Percentiles rank a stretch among this genome's conserved stretches.
Evolutionary conservation across 768 basidiomycete species (phyloP).

Genomic region (Fomitopsis pulvina): DNA sequence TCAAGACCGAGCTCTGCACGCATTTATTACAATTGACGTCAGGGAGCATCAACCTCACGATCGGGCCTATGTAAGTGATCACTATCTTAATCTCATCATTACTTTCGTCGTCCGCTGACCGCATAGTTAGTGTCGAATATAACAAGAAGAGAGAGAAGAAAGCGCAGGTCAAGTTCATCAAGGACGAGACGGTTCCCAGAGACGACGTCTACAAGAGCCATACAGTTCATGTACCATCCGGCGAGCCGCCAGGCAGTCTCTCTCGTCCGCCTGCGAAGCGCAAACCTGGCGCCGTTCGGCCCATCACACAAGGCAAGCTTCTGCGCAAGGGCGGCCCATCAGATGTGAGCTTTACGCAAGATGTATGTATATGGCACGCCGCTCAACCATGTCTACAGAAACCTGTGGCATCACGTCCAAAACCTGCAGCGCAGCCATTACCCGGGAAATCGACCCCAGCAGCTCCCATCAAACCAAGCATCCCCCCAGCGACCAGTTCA

Average conservation of each 20-base stretch:
- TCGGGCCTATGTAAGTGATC: slow-evolving; percentile 67
- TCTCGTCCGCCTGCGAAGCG: slow-evolving; percentile 82
- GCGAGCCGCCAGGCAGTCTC: slow-evolving; percentile 75
- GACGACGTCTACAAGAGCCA: slow-evolving; percentile 94
- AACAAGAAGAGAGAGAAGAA: slow-evolving; percentile 97
- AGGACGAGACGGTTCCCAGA: slow-evolving; percentile 76
- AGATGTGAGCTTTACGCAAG: slow-evolving; percentile 22
- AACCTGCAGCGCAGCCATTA: slow-evolving; percentile 57
- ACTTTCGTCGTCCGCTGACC: slow-evolving; percentile 1
- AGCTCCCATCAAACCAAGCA: slow-evolving; percentile 27
- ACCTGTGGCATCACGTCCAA: slow-evolving; percentile 33
- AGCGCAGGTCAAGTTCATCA: slow-evolving; percentile 77
- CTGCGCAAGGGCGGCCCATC: slow-evolving; percentile 74
- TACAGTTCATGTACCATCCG: slow-evolving; percentile 79
- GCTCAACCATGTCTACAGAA: slow-evolving; percentile 30
- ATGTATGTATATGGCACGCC: neutral
- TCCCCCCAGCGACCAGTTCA: slow-evolving; percentile 31
- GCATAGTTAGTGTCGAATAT: slow-evolving; percentile 63
- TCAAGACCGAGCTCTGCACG: slow-evolving; percentile 93
- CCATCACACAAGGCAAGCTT: slow-evolving; percentile 80
- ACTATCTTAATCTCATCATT: neutral
- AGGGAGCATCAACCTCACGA: slow-evolving; percentile 62
- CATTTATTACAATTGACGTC: slow-evolving; percentile 78
- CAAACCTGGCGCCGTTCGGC: slow-evolving; percentile 81
- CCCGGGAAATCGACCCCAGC: slow-evolving; percentile 48